These are phyloP conservation scores for Ceratocystis alfenasii DNA, from an alignment of 2,329 filamentous ascomycete species.

Conservation along the genomic window DNA sequence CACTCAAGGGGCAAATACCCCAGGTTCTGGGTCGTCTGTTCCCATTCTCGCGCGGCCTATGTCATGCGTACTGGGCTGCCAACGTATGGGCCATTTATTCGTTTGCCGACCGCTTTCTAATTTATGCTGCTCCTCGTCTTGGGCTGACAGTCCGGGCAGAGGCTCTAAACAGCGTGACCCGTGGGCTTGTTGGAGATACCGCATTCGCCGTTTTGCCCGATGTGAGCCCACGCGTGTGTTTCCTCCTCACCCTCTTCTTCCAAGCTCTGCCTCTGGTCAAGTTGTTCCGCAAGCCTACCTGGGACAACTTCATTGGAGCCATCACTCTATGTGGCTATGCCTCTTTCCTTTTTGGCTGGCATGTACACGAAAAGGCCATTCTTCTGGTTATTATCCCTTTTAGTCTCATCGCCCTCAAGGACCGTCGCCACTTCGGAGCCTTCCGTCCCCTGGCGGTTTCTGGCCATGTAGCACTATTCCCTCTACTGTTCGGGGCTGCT, in stretches of 20 bases:
- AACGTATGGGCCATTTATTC: slow-evolving; percentile 97
- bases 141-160: slow-evolving; percentile 60
- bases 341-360: slow-evolving; percentile 96
- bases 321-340: slow-evolving; percentile 90
- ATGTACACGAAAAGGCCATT: slow-evolving; percentile 96
- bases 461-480: slow-evolving; percentile 90
- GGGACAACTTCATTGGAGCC: slow-evolving; percentile 80
- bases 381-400: slow-evolving; percentile 91
- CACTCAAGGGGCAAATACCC: slow-evolving; percentile 63
- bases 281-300: slow-evolving; percentile 67
- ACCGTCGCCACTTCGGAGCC: slow-evolving; percentile 79
- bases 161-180: slow-evolving; percentile 77
- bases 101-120: slow-evolving; percentile 71
- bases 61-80: slow-evolving; percentile 96
- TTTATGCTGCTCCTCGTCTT: slow-evolving; percentile 71
- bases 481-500: slow-evolving; percentile 77
- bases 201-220: slow-evolving; percentile 88
- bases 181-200: slow-evolving; percentile 85
- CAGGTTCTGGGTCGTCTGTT: slow-evolving; percentile 80
- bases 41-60: slow-evolving; percentile 84
- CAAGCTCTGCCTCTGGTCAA: slow-evolving; percentile 70
- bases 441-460: slow-evolving; percentile 87
- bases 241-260: slow-evolving; percentile 69
- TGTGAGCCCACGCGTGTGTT: slow-evolving; percentile 67
- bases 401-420: slow-evolving; percentile 78